These are phyloP conservation scores for Alternaria sp. DNA, from an alignment of 2,329 filamentous ascomycete genomes.

Conservation along the genomic window DNA sequence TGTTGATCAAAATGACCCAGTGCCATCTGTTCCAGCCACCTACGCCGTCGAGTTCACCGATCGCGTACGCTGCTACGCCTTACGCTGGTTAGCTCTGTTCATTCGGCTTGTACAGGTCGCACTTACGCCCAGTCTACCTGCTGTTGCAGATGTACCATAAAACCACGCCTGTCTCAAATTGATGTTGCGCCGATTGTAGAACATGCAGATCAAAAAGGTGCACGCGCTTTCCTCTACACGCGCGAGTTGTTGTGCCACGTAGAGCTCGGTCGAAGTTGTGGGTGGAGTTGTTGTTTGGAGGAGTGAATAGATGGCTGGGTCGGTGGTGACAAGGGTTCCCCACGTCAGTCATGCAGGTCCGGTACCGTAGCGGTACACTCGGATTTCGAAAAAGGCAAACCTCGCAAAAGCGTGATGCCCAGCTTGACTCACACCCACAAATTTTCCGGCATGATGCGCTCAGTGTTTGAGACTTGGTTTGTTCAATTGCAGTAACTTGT, in stretches of 20 bases:
- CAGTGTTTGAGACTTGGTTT: neutral
- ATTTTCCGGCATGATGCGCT: conserved; percentile 14
- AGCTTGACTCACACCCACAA: conserved; percentile 14
- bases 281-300: neutral
- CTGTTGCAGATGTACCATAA: conserved; percentile 62
- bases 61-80: conserved; percentile 40
- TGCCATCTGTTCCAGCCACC: conserved; percentile 38
- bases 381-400: conserved; percentile 17
- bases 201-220: too few relatives aligned
- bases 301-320: neutral
- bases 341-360: conserved; percentile 23
- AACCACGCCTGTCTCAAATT: conserved; percentile 62
- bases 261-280: neutral
- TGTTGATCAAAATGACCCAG: conserved; percentile 48
- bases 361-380: conserved; percentile 26
- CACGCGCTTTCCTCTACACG: neutral
- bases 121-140: conserved; percentile 60
- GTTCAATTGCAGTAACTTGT: conserved; percentile 13
- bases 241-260: neutral
- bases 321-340: conserved; percentile 19
- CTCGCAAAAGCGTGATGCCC: conserved; percentile 8
- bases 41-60: conserved; percentile 36
- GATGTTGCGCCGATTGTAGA: conserved; percentile 54
- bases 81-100: neutral
- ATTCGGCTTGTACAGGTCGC: too few relatives aligned